Conservation (phyloP, 1,284 basidiomycete genomes). For the Stereum hirsutum region DNA sequence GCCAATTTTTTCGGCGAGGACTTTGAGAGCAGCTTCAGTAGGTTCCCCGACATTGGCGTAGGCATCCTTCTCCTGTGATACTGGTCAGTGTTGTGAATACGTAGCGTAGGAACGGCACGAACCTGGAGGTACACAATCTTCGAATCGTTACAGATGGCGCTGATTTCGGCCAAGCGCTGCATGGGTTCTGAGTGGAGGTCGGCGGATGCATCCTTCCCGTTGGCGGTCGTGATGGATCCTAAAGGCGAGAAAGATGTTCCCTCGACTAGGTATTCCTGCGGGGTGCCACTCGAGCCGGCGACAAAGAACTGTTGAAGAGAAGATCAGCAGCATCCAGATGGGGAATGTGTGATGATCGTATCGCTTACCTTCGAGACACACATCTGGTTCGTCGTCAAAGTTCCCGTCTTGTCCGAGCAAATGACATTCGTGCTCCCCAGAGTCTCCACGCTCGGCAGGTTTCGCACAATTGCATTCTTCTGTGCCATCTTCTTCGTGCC, state of each 20-base stretch:
- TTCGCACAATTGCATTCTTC: constrained; percentile 93
- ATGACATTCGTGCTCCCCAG: constrained; percentile 95
- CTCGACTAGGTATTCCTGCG: constrained; percentile 73
- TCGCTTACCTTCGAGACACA: constrained; percentile 71
- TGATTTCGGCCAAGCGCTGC: constrained; percentile 80
- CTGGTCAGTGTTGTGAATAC: no score
- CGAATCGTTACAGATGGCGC: constrained; percentile 88
- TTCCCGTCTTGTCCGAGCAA: constrained; percentile 96
- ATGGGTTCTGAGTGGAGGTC: constrained; percentile 67
- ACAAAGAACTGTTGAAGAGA: constrained; percentile 58
- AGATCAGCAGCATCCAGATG: constrained; percentile 1
- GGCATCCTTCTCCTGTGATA: constrained; percentile 61
- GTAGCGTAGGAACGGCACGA: no score
- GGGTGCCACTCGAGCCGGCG: constrained; percentile 39
- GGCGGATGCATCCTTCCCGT: constrained; percentile 46
- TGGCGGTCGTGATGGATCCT: constrained; percentile 61
- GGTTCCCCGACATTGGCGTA: constrained; percentile 93
- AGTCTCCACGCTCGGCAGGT: constrained; percentile 94
- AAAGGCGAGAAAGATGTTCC: constrained; percentile 86
- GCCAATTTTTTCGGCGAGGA: constrained; percentile 86
- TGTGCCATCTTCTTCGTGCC: constrained; percentile 98
- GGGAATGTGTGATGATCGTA: no score
- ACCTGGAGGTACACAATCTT: constrained; percentile 82
- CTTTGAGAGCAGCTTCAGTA: constrained; percentile 91
- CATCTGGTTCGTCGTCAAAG: constrained; percentile 95